Evolutionary conservation across 768 basidiomycete species (phyloP).

Genomic region (Lentinula sp.): DNA sequence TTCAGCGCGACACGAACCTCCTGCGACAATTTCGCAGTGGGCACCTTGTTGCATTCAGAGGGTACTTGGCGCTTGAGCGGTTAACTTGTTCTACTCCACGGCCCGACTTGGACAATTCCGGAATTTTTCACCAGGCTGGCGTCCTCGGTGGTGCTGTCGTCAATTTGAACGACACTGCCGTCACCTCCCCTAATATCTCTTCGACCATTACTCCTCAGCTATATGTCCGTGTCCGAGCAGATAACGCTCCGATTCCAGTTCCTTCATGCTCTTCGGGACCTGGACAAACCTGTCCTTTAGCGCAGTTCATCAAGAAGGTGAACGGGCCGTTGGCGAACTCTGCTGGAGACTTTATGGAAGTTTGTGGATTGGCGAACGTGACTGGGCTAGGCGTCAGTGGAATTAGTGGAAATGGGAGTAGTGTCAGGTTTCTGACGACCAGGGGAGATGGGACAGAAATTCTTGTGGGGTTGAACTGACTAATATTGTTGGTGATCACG

Average conservation of each 20-base stretch:
- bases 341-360: conserved; percentile 31
- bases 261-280: conserved; percentile 35
- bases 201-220: background rate
- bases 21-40: conserved; percentile 31
- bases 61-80: conserved; percentile 35
- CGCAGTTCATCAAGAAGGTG: conserved; percentile 25
- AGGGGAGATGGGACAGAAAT: conserved; percentile 5
- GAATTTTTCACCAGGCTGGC: background rate
- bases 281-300: conserved; percentile 29
- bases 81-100: conserved; percentile 23
- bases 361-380: conserved; percentile 23
- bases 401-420: background rate
- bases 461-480: background rate
- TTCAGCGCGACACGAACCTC: conserved; percentile 21
- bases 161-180: background rate
- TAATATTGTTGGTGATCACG: too few species aligned
- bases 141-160: conserved; percentile 1
- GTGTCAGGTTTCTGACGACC: conserved; percentile 4
- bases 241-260: conserved; percentile 34
- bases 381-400: conserved; percentile 1
- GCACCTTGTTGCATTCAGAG: conserved; percentile 33
- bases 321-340: conserved; percentile 16
- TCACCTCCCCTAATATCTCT: background rate
- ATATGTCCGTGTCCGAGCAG: conserved; percentile 32
- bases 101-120: conserved; percentile 7